Percentiles rank a stretch among this genome's conserved stretches.
These are phyloP conservation scores for Trametopsis cervina DNA, from an alignment of 768 basidiomycete species.

Conservation along the genomic window DNA sequence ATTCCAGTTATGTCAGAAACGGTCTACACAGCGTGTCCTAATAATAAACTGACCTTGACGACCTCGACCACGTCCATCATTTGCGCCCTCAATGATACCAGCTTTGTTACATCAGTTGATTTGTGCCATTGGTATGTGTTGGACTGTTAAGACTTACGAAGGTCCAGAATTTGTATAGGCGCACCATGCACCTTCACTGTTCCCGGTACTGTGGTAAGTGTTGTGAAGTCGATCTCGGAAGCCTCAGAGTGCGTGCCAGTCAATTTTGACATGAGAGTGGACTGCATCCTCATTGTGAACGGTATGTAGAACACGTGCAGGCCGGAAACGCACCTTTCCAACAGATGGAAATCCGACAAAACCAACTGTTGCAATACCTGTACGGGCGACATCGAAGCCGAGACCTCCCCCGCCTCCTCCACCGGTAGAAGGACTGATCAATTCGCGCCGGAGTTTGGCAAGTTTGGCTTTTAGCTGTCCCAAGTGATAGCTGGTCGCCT, in stretches of 20 bases:
- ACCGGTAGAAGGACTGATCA: conserved; percentile 71
- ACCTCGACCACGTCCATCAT: conserved; percentile 93
- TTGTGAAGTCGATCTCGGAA: conserved; percentile 96
- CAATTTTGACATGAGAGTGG: conserved; percentile 89
- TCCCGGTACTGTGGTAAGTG: conserved; percentile 91
- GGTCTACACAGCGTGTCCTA: conserved; percentile 14
- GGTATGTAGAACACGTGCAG: neutral
- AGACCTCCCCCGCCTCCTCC: conserved; percentile 85
- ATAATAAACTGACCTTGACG: conserved; percentile 62
- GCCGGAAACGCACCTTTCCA: conserved; percentile 56
- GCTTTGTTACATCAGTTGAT: conserved; percentile 39
- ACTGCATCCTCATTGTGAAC: conserved; percentile 37
- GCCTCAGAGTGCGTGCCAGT: conserved; percentile 96
- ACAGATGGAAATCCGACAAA: conserved; percentile 93
- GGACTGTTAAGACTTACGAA: conserved; percentile 47
- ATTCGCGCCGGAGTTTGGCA: conserved; percentile 91
- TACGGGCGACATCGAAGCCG: conserved; percentile 97
- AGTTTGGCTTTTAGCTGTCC: conserved; percentile 98
- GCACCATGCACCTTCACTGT: conserved; percentile 94
- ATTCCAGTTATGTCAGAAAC: too few relatives aligned
- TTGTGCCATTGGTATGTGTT: conserved; percentile 9
- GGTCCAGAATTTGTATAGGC: conserved; percentile 89
- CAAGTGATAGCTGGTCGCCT: conserved; percentile 93
- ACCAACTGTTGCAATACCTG: conserved; percentile 95
- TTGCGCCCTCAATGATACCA: conserved; percentile 97